phyloP scores from a whole-genome alignment of 2,329 filamentous ascomycete species.

The Trichoderma endophyticum region DNA sequence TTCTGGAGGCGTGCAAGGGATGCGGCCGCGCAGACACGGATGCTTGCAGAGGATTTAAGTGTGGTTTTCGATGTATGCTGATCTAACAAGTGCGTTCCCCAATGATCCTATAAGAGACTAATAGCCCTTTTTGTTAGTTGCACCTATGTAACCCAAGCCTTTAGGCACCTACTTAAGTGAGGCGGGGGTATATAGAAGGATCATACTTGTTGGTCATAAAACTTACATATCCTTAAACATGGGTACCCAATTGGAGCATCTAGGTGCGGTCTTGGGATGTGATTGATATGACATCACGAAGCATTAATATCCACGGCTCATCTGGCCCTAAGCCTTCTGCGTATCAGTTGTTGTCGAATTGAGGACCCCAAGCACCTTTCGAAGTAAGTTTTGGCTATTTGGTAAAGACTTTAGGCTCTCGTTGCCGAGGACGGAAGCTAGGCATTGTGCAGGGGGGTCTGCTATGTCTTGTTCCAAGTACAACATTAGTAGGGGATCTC shows the following conservation, averaged over 20 bases:
- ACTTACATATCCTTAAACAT: neutral
- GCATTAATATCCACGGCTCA: neutral
- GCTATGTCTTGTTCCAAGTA: neutral
- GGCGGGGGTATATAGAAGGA: too few species aligned
- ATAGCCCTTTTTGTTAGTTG: too few species aligned
- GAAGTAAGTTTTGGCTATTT: neutral
- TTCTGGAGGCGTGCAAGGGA: too few species aligned
- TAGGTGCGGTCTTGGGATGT: neutral
- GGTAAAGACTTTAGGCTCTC: neutral
- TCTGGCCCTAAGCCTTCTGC: neutral
- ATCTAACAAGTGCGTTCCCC: too few species aligned
- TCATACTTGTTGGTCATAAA: too few species aligned
- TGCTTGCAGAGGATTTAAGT: too few species aligned
- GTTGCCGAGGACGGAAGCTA: neutral
- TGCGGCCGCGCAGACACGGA: too few species aligned
- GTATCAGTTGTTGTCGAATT: neutral
- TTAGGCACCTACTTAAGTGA: too few species aligned
- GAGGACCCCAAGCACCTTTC: neutral
- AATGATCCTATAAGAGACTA: too few species aligned
- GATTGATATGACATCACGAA: neutral
- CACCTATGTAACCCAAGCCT: too few species aligned
- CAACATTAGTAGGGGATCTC: neutral
- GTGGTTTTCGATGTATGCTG: too few species aligned
- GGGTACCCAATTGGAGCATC: neutral
- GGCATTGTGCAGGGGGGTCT: neutral